Percentiles rank a stretch among this genome's conserved stretches.
These are phyloP conservation scores for Leishmania arabica DNA, from an alignment of 208 protist species.

Conservation along the genomic window DNA sequence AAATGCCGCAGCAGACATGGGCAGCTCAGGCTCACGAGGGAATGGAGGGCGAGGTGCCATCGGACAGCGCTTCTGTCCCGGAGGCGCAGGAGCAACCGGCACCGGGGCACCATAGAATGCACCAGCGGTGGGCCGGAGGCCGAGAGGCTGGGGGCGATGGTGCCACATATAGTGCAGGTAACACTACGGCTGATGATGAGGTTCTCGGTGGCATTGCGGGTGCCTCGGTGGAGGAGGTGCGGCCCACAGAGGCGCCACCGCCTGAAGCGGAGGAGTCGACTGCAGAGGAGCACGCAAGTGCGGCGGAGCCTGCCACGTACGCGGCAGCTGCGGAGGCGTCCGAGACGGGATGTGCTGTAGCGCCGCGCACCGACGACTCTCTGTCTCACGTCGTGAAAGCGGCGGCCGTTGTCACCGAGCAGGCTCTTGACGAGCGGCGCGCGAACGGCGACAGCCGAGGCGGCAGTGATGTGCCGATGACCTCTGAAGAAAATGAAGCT, in stretches of 20 bases:
- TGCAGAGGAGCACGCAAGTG: neutral
- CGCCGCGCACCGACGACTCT: neutral
- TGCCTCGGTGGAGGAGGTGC: neutral
- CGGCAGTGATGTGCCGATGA: neutral
- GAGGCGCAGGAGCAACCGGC: neutral
- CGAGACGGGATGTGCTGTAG: neutral
- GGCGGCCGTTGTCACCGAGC: neutral
- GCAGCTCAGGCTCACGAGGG: neutral
- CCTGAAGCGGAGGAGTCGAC: constrained; percentile 5
- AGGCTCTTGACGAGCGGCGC: neutral
- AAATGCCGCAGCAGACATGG: neutral
- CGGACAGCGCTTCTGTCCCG: neutral
- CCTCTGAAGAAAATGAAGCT: neutral
- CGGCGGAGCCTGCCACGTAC: neutral
- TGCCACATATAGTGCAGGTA: neutral
- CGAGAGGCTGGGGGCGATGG: neutral
- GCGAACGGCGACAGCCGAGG: neutral
- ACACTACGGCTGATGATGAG: neutral
- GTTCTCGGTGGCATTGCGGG: neutral
- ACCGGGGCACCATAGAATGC: no score
- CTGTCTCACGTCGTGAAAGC: no score
- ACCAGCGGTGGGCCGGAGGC: neutral
- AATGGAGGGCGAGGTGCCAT: neutral
- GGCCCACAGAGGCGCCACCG: neutral
- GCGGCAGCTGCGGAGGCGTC: neutral